Evolutionary conservation across 1,284 basidiomycete species (phyloP).

Genomic region (Tilletia indica): DNA sequence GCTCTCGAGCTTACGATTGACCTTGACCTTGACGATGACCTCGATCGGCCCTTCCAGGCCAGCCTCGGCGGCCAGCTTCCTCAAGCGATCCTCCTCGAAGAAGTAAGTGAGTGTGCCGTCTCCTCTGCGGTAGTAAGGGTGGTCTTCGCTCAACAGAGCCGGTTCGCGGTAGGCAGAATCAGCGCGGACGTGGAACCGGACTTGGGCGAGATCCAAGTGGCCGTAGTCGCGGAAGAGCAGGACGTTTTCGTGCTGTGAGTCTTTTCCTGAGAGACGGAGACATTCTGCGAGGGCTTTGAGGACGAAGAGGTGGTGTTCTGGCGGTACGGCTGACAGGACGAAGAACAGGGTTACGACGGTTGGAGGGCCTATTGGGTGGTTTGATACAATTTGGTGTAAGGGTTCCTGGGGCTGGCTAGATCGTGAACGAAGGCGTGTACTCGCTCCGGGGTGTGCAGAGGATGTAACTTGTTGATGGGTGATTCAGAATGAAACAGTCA

Average conservation of each 20-base stretch:
- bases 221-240: constrained; percentile 57
- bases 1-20: constrained; percentile 11
- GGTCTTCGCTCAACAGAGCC: constrained; percentile 38
- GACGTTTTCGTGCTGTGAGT: constrained; percentile 20
- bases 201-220: constrained; percentile 53
- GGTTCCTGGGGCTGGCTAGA: constrained; percentile 25
- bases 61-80: constrained; percentile 24
- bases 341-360: constrained; percentile 54
- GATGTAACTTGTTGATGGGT: constrained; percentile 29
- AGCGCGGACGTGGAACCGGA: constrained; percentile 54
- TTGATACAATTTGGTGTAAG: constrained; percentile 15
- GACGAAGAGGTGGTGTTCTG: constrained; percentile 38
- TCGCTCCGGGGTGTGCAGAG: constrained; percentile 28
- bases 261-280: constrained; percentile 29
- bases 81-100: constrained; percentile 47
- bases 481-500: too few relatives aligned
- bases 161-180: constrained; percentile 50
- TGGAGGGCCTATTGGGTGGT: constrained; percentile 12
- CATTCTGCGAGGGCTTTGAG: constrained; percentile 32
- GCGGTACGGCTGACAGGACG: constrained; percentile 56
- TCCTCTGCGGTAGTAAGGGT: constrained; percentile 53
- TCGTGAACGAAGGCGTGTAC: constrained; percentile 56
- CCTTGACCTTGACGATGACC: constrained; percentile 26
- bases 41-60: constrained; percentile 39
- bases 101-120: constrained; percentile 57